Conservation (phyloP, 2,329 filamentous ascomycete genomes). For the Claviceps sp. region DNA sequence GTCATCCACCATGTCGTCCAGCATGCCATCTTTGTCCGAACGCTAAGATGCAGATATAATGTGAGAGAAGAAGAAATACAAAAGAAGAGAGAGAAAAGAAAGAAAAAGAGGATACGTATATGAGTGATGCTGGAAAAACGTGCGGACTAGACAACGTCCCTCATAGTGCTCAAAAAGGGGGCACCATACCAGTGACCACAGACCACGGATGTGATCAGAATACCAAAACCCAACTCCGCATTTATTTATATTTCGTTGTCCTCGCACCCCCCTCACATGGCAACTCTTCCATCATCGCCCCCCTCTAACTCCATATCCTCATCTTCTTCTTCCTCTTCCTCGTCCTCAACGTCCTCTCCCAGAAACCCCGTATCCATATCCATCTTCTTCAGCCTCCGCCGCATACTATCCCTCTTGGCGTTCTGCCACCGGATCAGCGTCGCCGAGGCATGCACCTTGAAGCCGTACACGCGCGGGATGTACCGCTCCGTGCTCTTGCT, state of each 20-base stretch:
- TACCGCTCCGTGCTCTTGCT: slow-evolving; percentile 77
- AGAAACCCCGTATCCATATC: slow-evolving; percentile 72
- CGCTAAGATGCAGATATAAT: background rate
- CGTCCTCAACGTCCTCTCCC: slow-evolving; percentile 54
- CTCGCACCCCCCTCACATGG: background rate
- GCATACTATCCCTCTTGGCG: slow-evolving; percentile 67
- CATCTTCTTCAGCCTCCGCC: slow-evolving; percentile 55
- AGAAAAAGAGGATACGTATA: background rate
- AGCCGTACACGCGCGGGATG: slow-evolving; percentile 82
- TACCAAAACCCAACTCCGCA: no score
- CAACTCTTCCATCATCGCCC: slow-evolving; percentile 18
- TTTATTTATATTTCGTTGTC: no score
- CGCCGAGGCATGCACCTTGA: slow-evolving; percentile 84
- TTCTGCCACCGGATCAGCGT: slow-evolving; percentile 88
- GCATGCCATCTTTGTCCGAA: background rate
- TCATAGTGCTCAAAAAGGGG: background rate
- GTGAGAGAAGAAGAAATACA: background rate
- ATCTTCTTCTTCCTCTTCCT: slow-evolving; percentile 40
- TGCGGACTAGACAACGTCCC: background rate
- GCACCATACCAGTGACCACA: background rate
- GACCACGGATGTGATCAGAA: background rate
- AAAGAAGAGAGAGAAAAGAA: background rate
- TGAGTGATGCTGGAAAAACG: background rate
- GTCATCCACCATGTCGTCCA: no score
- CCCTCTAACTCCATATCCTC: slow-evolving; percentile 31